phyloP scores from a whole-genome alignment of 1,139 yeast species.

The Candida glucosophila region DNA sequence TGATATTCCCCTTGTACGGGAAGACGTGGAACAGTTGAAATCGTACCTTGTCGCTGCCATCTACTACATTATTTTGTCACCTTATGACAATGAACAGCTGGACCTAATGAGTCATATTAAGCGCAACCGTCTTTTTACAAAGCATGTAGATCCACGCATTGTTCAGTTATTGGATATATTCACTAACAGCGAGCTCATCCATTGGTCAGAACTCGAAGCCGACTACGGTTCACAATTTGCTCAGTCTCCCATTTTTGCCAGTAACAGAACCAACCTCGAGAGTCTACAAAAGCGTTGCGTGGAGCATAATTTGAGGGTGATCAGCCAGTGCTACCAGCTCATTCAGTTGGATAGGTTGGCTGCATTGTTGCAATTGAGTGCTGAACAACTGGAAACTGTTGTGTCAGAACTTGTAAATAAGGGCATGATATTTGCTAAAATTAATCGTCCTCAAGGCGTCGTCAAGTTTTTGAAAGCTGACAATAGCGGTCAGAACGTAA shows the following conservation, averaged over 20 bases:
- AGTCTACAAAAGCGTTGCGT: constrained; percentile 84
- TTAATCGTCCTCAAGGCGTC: constrained; percentile 84
- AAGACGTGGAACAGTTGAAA: constrained; percentile 44
- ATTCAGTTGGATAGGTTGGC: constrained; percentile 74
- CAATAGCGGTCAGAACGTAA: constrained; percentile 41
- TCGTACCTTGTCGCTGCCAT: constrained; percentile 62
- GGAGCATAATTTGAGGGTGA: constrained; percentile 87
- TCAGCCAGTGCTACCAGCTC: constrained; percentile 80
- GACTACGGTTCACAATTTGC: constrained; percentile 49
- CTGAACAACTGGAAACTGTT: constrained; percentile 70
- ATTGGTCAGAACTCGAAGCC: constrained; percentile 81
- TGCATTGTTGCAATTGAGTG: constrained; percentile 68
- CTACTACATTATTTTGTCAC: constrained; percentile 72
- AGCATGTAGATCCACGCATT: constrained; percentile 48
- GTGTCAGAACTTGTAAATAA: constrained; percentile 83
- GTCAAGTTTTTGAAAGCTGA: constrained; percentile 58
- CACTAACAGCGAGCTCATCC: constrained; percentile 83
- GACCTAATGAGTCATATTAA: constrained; percentile 78
- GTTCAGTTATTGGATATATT: constrained; percentile 70
- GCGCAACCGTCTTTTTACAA: constrained; percentile 54
- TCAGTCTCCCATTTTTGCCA: constrained; percentile 40
- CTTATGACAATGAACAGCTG: constrained; percentile 81
- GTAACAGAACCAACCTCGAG: constrained; percentile 61
- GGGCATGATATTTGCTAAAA: constrained; percentile 87
- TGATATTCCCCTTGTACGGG: constrained; percentile 60